Evolutionary conservation across 1,139 yeast species (phyloP), one percentile per base, ranked within the genome.

Genomic region (Pichia cactophila): DNA sequence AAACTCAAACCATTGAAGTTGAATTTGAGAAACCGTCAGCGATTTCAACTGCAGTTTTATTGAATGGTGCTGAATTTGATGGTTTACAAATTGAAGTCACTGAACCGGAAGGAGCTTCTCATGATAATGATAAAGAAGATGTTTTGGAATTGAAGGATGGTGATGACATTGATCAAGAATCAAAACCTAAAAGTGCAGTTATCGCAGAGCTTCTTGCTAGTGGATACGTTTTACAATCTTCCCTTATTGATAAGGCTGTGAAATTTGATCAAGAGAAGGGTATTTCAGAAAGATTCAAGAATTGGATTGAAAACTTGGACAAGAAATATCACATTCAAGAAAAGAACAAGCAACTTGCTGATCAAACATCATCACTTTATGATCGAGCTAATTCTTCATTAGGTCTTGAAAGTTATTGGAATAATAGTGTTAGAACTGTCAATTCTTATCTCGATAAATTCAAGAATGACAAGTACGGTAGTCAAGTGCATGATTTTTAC

Each of bases 151-250:
- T 43, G 4, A 36, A 44, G 10, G 42, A 43, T 4, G 47, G 54
- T 17, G 61, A 56, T 16, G 89, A 83, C 58, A 77, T 84, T 50
- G 69, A 73, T 3, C 95, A 86, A 65, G 95, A 86, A 61, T 80
- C 78, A 56, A 86, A 86, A 68, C 95, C 95, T 50, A 83, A 84
- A 61, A 69, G 81, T 53, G 81, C 88, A 28, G 80, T 86, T 51
- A 71, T 84, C 69, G 92, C 94, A 1, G 92, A 86, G 66, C 76
- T 83, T 58, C 72, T 86, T 55, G 75, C 89, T 33, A 78, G 79
- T 31, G 95, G 95, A 5, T 86, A 85, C 63, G 75, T 73, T 28
- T 65, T 86, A 41, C 75, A 84, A 46, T 94, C 86, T 63, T 69
- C 74, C 51, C 71, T 84, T 44, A 71, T 85, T 48, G 74, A 77